Base-by-base conservation (phyloP, 108 stramenopile species). In the Skeletonema grethae region DNA sequence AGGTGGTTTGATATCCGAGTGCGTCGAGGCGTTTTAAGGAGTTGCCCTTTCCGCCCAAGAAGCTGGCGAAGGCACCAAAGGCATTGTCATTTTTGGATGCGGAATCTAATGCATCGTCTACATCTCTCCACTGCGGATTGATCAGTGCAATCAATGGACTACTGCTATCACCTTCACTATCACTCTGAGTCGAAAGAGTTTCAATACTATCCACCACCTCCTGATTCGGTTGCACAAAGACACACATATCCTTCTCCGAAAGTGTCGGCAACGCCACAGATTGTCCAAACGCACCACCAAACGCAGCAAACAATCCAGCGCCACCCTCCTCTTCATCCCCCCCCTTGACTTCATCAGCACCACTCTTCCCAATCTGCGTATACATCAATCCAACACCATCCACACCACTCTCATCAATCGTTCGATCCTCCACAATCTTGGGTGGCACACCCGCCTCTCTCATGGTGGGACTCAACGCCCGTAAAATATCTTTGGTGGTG, bases 81-180 rank as follows among this genome's bases (percentile, higher is more conserved):
- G 89, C 50, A 20, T 86, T 80, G 20, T 78, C 85, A 10, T 65
- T 69, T 60, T 77, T 79, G 20, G 88, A 88, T 13, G 87, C 89
- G 24, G 82, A 58, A 56, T 96, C 95, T 9, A 96, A 73, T 9
- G 91, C 93, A 74, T 96, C 95, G 65, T 96, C 95, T 2, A 87
- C 86, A 67, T 88, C 85, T 38, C 93, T 68, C 93, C 93, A 96
- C 65, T 96, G 95, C 4, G 95, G 95, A 79, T 96, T 96, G 38
- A 92, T 60, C 29, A 94, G 58, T 16, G 88, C 77, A 22, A 90
- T 77, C 10, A 86, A 60, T 9, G 80, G 55, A 35, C 50, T 43
- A 0, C 29, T 32, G 4, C 28, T 24, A 16, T 32, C 67, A 36
- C 81, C 57, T 18, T 70, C 63, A 15, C 74, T 53, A 22, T 67